A percentile compares a stretch with the other conserved stretches of the same genome.
These are phyloP conservation scores for Flaveria linearis DNA, from an alignment of 129 eudicot species.

Conservation along the genomic window DNA sequence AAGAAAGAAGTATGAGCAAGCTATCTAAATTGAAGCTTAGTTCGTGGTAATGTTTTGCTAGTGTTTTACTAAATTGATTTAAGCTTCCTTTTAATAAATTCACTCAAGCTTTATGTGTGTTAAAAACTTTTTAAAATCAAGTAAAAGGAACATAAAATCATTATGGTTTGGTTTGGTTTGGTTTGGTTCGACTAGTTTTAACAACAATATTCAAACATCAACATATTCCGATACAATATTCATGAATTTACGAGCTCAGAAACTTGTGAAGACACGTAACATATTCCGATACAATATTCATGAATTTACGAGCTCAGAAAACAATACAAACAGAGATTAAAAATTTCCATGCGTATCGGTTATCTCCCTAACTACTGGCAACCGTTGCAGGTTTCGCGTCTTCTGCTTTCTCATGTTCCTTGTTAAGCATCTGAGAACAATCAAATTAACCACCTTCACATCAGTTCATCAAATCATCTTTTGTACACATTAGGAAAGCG, in stretches of 20 bases:
- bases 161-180: background rate
- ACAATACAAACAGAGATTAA: background rate
- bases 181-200: too few relatives aligned
- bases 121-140: too few relatives aligned
- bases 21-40: too few relatives aligned
- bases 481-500: background rate
- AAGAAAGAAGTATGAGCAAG: too few relatives aligned
- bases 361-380: constrained; percentile 57
- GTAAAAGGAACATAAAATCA: too few relatives aligned
- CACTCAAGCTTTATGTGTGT: too few relatives aligned
- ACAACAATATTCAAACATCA: background rate
- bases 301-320: background rate
- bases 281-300: background rate
- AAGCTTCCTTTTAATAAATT: too few relatives aligned
- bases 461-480: background rate
- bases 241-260: too few relatives aligned
- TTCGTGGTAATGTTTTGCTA: too few relatives aligned
- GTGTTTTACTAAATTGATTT: too few relatives aligned
- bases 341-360: background rate
- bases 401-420: constrained; percentile 94
- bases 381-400: constrained; percentile 77
- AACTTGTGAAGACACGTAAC: background rate
- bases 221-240: too few relatives aligned
- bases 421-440: constrained; percentile 77
- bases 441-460: constrained; percentile 21